Evolutionary conservation across 352 stramenopile genomes (phyloP), one percentile per base, ranked within the genome.

Genomic region (Phytopythium chamaehyphon): DNA sequence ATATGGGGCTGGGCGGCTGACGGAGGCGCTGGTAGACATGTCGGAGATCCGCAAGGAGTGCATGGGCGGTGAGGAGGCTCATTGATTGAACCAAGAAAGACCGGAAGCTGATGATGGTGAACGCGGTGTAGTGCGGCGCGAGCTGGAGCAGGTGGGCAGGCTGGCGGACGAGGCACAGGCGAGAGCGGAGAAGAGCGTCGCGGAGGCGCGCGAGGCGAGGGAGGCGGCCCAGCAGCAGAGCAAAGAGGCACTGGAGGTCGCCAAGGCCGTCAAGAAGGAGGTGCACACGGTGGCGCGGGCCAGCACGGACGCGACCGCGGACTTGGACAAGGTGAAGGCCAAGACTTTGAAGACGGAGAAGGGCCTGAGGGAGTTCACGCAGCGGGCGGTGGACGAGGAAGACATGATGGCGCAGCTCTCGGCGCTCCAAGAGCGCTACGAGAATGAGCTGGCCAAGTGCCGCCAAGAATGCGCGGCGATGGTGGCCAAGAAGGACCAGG

Each of bases 361-460:
- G 48, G 60, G 61, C 19, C 16, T 72, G 26, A 47, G 69, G 36
- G 24, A 39, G 2, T 54, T 60, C 8, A 33, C 11, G 1, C 26
- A 58, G n/a, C 52, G 37, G 22, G 72, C 57, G 16, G 65, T 85
- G 11, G 74, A 74, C 28, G 76, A 88, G 33, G 76, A 88, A 18
- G 61, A 64, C 19, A 56, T 88, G 15, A 73, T 83, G 69, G 61
- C 66, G 45, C 73, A 83, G 50, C 55, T 85, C 11, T 64, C 71
- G 6, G 46, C 61, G 7, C 50, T 85, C 0, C 71, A 88, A 37
- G 76, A 88, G 51, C 64, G 73, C 12, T 76, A 71, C 18, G 76
- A 83, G 12, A 57, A 52, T 11, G 73, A 83, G 19, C 45, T 83
- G 6, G 22, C 23, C 0, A 66, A 62, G 49, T 39, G 64, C 5